A percentile compares a stretch with the other conserved stretches of the same genome.
Evolutionary conservation across 169 alveolate species (phyloP).

Genomic region (Eimeria zaria): DNA sequence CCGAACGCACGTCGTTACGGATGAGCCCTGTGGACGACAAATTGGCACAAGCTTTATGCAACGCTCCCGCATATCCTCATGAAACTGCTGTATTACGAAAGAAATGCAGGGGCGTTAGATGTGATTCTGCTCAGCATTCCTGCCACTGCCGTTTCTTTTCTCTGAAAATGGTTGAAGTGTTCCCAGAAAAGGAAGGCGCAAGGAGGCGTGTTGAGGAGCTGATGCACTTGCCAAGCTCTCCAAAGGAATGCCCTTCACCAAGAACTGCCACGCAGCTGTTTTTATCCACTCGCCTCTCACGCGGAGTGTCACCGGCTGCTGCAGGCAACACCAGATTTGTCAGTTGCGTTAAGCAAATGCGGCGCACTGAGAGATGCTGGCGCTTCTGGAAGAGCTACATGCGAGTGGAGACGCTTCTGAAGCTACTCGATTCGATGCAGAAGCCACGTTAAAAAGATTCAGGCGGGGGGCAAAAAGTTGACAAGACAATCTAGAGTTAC

Average conservation of each 20-base stretch:
- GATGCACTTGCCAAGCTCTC: slow-evolving; percentile 70
- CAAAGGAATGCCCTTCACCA: slow-evolving; percentile 77
- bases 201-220: background rate
- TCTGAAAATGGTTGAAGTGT: background rate
- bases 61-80: background rate
- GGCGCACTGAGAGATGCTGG: background rate
- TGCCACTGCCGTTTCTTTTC: background rate
- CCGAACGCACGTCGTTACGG: slow-evolving; percentile 81
- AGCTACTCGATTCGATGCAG: too few relatives aligned
- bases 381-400: background rate
- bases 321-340: background rate
- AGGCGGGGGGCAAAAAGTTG: background rate
- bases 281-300: slow-evolving; percentile 60
- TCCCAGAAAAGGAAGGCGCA: background rate
- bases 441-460: too few relatives aligned
- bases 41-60: background rate
- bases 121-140: background rate
- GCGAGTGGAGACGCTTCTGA: background rate
- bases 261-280: slow-evolving; percentile 70
- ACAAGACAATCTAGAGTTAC: background rate
- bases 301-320: background rate
- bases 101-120: background rate
- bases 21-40: slow-evolving; percentile 39
- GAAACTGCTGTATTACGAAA: too few relatives aligned
- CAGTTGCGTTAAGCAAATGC: background rate